A percentile compares a stretch with the other conserved stretches of the same genome.
These are phyloP conservation scores for Imleria badia DNA, from an alignment of 768 basidiomycete species.

Conservation along the genomic window DNA sequence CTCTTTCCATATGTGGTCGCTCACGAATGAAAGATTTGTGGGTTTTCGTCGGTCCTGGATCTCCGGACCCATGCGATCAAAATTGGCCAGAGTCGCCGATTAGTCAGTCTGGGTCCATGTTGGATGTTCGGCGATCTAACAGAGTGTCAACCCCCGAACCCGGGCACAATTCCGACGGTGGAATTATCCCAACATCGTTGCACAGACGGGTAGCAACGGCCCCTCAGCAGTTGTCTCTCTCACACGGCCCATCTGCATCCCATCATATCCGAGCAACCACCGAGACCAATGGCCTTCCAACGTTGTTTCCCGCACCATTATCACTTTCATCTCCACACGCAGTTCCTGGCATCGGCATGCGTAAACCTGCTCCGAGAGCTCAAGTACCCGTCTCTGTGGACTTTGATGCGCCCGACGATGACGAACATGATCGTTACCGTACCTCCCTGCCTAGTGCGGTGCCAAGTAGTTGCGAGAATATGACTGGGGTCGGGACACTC, in stretches of 20 bases:
- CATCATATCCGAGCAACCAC: conserved; percentile 38
- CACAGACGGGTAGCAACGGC: conserved; percentile 33
- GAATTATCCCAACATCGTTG: conserved; percentile 27
- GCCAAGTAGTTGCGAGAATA: conserved; percentile 51
- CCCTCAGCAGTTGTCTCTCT: conserved; percentile 28
- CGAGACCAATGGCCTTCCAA: conserved; percentile 27
- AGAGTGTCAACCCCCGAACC: conserved; percentile 34
- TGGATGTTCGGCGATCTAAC: conserved; percentile 37
- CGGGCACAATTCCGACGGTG: conserved; percentile 21
- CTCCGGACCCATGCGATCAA: conserved; percentile 29
- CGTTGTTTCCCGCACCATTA: conserved; percentile 15
- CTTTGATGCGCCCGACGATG: conserved; percentile 37
- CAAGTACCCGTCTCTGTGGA: conserved; percentile 62
- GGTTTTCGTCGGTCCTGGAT: conserved; percentile 65
- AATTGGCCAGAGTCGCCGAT: conserved; percentile 35
- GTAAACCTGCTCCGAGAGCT: conserved; percentile 63
- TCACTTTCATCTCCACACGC: conserved; percentile 23
- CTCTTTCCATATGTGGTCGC: conserved; percentile 67
- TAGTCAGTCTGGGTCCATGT: conserved; percentile 36
- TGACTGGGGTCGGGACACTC: conserved; percentile 63
- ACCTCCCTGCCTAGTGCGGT: conserved; percentile 55
- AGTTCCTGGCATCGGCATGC: conserved; percentile 41
- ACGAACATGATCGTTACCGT: conserved; percentile 36
- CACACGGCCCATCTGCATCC: conserved; percentile 13
- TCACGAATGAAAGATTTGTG: conserved; percentile 77